Percentiles rank a stretch among this genome's conserved stretches.
Conservation (phyloP, 75 land plant species). For the Pinus taeda region DNA sequence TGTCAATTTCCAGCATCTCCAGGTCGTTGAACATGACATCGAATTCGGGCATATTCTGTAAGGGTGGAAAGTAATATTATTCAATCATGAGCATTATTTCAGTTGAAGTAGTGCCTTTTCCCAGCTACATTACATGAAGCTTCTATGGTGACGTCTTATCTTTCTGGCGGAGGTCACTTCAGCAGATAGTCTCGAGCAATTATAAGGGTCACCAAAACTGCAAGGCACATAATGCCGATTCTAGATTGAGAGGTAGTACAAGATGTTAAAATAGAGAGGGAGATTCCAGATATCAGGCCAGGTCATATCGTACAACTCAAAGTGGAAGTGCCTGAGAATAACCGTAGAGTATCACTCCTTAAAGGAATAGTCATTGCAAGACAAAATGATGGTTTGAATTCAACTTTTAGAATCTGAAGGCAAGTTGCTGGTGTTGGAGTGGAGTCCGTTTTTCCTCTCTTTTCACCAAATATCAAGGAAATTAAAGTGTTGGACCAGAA, state of each 20-base stretch:
- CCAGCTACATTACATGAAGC: too few relatives aligned
- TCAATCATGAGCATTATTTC: too few relatives aligned
- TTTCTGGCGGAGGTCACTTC: too few relatives aligned
- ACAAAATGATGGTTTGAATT: conserved; percentile 77
- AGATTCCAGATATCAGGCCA: conserved; percentile 76
- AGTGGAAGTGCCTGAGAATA: conserved; percentile 94
- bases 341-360: conserved; percentile 62
- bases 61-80: too few relatives aligned
- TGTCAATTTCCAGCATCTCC: too few relatives aligned
- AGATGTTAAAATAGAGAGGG: conserved; percentile 53
- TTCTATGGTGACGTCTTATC: too few relatives aligned
- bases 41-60: too few relatives aligned
- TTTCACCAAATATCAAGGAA: conserved; percentile 92
- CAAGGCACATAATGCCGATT: too few relatives aligned
- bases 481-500: conserved; percentile 70
- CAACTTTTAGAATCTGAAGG: conserved; percentile 80
- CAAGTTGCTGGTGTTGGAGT: conserved; percentile 80
- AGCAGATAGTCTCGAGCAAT: too few relatives aligned
- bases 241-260: conserved; percentile 18
- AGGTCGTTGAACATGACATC: too few relatives aligned
- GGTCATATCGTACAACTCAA: conserved; percentile 83
- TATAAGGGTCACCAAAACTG: too few relatives aligned
- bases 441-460: conserved; percentile 78
- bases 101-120: too few relatives aligned
- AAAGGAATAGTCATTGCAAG: conserved; percentile 86